These are phyloP conservation scores for Monilinia fructicola DNA, from an alignment of 2,329 filamentous ascomycete species.

Conservation along the genomic window DNA sequence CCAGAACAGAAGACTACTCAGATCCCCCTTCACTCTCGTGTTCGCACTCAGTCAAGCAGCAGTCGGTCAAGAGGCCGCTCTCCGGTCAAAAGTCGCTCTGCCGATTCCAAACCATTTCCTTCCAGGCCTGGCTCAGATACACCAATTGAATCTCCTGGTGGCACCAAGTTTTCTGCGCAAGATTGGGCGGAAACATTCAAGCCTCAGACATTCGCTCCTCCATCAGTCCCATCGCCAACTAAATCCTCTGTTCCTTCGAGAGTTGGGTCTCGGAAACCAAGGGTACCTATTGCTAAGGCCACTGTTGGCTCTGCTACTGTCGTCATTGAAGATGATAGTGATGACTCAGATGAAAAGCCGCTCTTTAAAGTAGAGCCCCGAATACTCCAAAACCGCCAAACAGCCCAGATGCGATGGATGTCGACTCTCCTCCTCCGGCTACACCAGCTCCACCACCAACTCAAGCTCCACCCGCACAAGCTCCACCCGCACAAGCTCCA, in stretches of 20 bases:
- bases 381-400: constrained; percentile 17
- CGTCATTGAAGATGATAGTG: constrained; percentile 36
- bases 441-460: constrained; percentile 20
- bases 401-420: constrained; percentile 64
- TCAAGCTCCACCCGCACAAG: constrained; percentile 51
- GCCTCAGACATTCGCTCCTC: constrained; percentile 39
- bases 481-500: constrained; percentile 37
- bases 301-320: constrained; percentile 37
- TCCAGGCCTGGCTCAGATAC: constrained; percentile 25
- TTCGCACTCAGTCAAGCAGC: constrained; percentile 35
- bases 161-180: constrained; percentile 38
- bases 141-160: constrained; percentile 35
- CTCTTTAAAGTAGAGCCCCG: constrained; percentile 38
- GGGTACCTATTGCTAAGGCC: constrained; percentile 30
- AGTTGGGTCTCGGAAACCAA: constrained; percentile 29
- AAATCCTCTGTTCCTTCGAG: constrained; percentile 25
- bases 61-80: constrained; percentile 37
- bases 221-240: constrained; percentile 24
- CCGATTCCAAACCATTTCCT: constrained; percentile 28
- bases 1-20: constrained; percentile 30
- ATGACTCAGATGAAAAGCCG: constrained; percentile 36
- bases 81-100: constrained; percentile 36
- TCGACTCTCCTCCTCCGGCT: constrained; percentile 51
- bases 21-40: constrained; percentile 25
- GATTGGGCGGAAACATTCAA: constrained; percentile 40